Percentiles rank a stretch among this genome's conserved stretches.
These are phyloP conservation scores for Lactarius akahatsu DNA, from an alignment of 768 basidiomycete species.

Conservation along the genomic window DNA sequence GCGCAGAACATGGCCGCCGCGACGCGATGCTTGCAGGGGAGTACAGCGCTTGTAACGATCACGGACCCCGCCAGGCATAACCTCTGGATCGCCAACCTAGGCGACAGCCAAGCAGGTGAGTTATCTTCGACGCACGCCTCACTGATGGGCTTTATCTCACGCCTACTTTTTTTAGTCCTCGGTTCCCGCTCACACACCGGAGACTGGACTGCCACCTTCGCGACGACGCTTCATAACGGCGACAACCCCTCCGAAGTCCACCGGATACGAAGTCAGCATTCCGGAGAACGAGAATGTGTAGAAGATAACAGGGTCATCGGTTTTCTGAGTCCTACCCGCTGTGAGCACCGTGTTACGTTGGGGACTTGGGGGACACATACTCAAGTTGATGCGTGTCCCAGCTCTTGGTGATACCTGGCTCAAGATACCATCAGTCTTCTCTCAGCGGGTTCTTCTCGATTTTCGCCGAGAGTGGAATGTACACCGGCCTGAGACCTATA, in stretches of 20 bases:
- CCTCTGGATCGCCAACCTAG: slow-evolving; percentile 78
- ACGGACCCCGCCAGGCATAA: slow-evolving; percentile 67
- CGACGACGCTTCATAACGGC: slow-evolving; percentile 72
- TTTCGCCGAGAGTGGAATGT: slow-evolving; percentile 40
- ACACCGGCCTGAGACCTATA: slow-evolving; percentile 32
- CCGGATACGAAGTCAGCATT: slow-evolving; percentile 62
- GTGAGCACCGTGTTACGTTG: slow-evolving; percentile 42
- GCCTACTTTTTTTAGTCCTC: slow-evolving; percentile 32
- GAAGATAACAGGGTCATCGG: slow-evolving; percentile 68
- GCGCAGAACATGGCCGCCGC: slow-evolving; percentile 64
- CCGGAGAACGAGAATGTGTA: slow-evolving; percentile 67
- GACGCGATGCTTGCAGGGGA: slow-evolving; percentile 75
- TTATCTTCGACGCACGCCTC: slow-evolving; percentile 19
- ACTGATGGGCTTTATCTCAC: not conserved
- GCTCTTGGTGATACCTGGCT: slow-evolving; percentile 42
- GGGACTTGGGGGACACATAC: not conserved
- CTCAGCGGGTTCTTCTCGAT: slow-evolving; percentile 38
- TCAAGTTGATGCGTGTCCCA: slow-evolving; percentile 20
- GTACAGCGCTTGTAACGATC: slow-evolving; percentile 71
- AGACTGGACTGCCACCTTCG: slow-evolving; percentile 57
- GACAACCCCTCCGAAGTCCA: slow-evolving; percentile 64
- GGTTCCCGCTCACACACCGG: slow-evolving; percentile 48
- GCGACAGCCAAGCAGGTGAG: slow-evolving; percentile 77
- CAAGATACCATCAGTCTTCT: slow-evolving; percentile 38
- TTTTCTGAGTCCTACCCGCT: slow-evolving; percentile 74